Conservation (phyloP, 805 yeast genomes). For the Suhomyces prunicola region DNA sequence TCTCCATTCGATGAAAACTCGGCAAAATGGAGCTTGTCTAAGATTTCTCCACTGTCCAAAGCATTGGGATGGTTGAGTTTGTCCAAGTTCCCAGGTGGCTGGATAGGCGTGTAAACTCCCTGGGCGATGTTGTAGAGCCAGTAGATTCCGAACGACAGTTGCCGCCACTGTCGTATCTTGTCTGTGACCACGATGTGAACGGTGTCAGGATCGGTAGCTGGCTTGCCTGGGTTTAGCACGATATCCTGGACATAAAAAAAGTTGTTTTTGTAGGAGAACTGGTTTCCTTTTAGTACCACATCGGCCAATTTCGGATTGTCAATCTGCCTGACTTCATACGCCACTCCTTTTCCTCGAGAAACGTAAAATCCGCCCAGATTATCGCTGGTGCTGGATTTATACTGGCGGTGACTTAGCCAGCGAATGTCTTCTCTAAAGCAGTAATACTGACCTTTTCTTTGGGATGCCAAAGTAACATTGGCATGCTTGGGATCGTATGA, state of each 20-base stretch:
- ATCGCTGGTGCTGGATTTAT: slow-evolving; percentile 2
- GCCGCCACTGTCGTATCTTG: slow-evolving; percentile 40
- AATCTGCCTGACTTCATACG: slow-evolving; percentile 22
- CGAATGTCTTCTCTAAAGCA: slow-evolving; percentile 14
- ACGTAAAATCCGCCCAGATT: slow-evolving; percentile 29
- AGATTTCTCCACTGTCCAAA: slow-evolving; percentile 6
- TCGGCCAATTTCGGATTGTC: slow-evolving; percentile 23
- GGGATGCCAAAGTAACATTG: slow-evolving; percentile 27
- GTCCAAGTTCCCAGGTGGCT: slow-evolving; percentile 19
- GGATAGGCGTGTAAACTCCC: slow-evolving; percentile 30
- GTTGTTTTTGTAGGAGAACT: slow-evolving; percentile 42
- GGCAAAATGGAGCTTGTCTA: slow-evolving; percentile 40
- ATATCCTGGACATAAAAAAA: slow-evolving; percentile 31
- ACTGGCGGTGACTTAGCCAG: slow-evolving; percentile 31
- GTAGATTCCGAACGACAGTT: slow-evolving; percentile 33
- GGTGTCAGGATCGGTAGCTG: slow-evolving; percentile 41
- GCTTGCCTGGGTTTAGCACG: slow-evolving; percentile 36
- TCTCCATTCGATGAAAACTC: slow-evolving; percentile 73
- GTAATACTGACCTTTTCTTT: slow-evolving; percentile 21
- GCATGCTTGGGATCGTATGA: slow-evolving; percentile 21
- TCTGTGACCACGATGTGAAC: slow-evolving; percentile 57
- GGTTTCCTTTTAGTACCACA: slow-evolving; percentile 25
- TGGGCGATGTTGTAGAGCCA: slow-evolving; percentile 34
- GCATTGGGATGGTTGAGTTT: slow-evolving; percentile 6
- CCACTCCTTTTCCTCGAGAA: slow-evolving; percentile 10